phyloP scores from a whole-genome alignment of 2,329 filamentous ascomycete species.

The Endoconidiophora polonica region DNA sequence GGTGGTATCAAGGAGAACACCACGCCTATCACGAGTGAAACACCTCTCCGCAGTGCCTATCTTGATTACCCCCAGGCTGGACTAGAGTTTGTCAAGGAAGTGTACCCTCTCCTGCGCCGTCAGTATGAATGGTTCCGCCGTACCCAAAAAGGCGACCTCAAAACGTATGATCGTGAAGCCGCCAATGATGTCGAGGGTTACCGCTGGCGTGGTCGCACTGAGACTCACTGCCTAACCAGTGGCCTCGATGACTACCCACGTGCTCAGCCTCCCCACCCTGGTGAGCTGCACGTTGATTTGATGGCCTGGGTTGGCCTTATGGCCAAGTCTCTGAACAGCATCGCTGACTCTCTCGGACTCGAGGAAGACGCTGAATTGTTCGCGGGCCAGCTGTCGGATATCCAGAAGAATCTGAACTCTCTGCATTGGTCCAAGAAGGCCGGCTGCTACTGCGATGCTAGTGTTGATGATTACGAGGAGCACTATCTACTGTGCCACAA shows the following conservation, averaged over 20 bases:
- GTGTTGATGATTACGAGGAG: conserved; percentile 90
- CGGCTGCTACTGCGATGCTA: conserved; percentile 83
- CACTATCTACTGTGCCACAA: conserved; percentile 83
- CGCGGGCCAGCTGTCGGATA: conserved; percentile 53
- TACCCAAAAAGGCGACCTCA: conserved; percentile 80
- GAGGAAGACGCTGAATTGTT: conserved; percentile 62
- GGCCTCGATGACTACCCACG: conserved; percentile 94
- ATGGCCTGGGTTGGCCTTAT: conserved; percentile 98
- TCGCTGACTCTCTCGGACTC: conserved; percentile 60
- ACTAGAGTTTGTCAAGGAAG: conserved; percentile 51
- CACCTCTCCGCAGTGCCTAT: conserved; percentile 12
- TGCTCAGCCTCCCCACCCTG: conserved; percentile 81
- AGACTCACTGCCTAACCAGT: conserved; percentile 75
- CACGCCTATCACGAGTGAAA: conserved; percentile 7
- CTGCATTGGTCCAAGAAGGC: conserved; percentile 77
- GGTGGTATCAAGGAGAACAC: conserved; percentile 7
- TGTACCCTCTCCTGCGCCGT: conserved; percentile 75
- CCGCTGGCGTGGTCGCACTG: conserved; percentile 81
- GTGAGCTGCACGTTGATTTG: conserved; percentile 86
- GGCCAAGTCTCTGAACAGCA: conserved; percentile 67
- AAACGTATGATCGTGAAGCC: conserved; percentile 75
- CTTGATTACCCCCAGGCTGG: conserved; percentile 35
- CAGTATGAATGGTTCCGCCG: conserved; percentile 93
- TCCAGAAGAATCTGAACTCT: conserved; percentile 74
- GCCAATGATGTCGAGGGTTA: conserved; percentile 86